Evolutionary conservation across 108 stramenopile genomes (phyloP).

Genomic region (Nitzschia sp.): DNA sequence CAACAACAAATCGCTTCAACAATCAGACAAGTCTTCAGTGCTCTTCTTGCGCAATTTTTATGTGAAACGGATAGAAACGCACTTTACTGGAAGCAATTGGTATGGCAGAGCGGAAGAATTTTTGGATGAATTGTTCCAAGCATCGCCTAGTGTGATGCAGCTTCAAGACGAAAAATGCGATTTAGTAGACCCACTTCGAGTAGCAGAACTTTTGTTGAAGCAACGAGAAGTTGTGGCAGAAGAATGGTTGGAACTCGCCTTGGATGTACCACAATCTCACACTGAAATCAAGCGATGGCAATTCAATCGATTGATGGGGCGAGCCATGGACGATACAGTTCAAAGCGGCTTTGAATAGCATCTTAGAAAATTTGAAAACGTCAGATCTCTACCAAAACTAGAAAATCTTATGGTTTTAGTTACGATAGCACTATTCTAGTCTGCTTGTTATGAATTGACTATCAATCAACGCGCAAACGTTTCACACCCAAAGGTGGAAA

Average conservation of each 20-base stretch:
- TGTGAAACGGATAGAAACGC: constrained; percentile 35
- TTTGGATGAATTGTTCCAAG: constrained; percentile 60
- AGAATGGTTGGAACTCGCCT: constrained; percentile 61
- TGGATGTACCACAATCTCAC: constrained; percentile 52
- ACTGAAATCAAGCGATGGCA: constrained; percentile 58
- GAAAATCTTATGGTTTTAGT: too few relatives aligned
- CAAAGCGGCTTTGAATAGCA: constrained; percentile 8
- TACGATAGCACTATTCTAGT: too few relatives aligned
- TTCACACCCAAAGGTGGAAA: too few relatives aligned
- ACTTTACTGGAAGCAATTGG: constrained; percentile 62
- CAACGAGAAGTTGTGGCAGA: constrained; percentile 55
- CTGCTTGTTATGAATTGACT: too few relatives aligned
- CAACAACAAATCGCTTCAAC: constrained; percentile 16
- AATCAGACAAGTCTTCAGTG: constrained; percentile 13
- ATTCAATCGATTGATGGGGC: constrained; percentile 49
- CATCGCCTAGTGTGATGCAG: constrained; percentile 37
- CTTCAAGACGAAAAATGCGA: constrained; percentile 19
- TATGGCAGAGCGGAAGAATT: constrained; percentile 83
- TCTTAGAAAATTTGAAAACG: too few relatives aligned
- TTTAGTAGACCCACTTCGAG: constrained; percentile 57
- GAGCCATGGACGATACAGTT: constrained; percentile 5
- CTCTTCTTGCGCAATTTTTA: constrained; percentile 55
- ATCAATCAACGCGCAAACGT: too few relatives aligned
- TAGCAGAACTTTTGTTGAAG: constrained; percentile 60
- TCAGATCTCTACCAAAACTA: too few relatives aligned